A percentile compares a stretch with the other conserved stretches of the same genome.
These are phyloP conservation scores for Colletotrichum noveboracense DNA, from an alignment of 2,329 filamentous ascomycete species.

Conservation along the genomic window DNA sequence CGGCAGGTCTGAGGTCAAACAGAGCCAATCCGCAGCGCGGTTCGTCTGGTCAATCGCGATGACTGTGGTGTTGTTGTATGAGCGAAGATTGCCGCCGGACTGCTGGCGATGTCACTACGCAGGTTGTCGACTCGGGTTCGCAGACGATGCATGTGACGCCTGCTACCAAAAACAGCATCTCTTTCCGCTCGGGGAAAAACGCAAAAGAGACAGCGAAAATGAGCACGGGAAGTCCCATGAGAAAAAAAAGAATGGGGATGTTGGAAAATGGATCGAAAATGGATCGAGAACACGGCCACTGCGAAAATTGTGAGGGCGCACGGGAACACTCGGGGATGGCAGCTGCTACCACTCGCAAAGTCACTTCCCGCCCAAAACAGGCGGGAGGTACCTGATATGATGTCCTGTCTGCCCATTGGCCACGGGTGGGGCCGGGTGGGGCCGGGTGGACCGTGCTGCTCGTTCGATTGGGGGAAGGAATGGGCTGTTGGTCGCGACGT, in stretches of 20 bases:
- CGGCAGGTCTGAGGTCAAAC: not conserved
- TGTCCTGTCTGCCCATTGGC: not conserved
- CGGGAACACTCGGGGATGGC: constrained; percentile 3
- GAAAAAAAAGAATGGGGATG: not conserved
- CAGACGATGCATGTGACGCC: not conserved
- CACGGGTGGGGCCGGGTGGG: not conserved
- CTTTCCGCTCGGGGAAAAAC: not conserved
- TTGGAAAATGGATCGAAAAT: constrained; percentile 1
- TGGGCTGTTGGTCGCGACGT: constrained; percentile 9
- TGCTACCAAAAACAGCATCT: not conserved
- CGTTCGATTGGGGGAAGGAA: constrained; percentile 8
- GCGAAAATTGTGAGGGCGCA: constrained; percentile 1
- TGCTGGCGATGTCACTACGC: not conserved
- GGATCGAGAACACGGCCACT: constrained; percentile 10
- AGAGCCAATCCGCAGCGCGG: not conserved
- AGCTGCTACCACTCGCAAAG: not conserved
- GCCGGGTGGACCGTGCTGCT: not conserved
- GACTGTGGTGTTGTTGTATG: not conserved
- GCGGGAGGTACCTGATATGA: not conserved
- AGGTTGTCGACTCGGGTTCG: not conserved
- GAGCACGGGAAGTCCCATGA: not conserved
- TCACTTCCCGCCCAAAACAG: not conserved
- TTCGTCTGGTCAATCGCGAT: not conserved
- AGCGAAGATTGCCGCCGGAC: not conserved
- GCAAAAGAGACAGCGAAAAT: not conserved